Percentiles rank a stretch among this genome's conserved stretches.
Conservation (phyloP, 352 stramenopile species). For the Pythium guiyangense region DNA sequence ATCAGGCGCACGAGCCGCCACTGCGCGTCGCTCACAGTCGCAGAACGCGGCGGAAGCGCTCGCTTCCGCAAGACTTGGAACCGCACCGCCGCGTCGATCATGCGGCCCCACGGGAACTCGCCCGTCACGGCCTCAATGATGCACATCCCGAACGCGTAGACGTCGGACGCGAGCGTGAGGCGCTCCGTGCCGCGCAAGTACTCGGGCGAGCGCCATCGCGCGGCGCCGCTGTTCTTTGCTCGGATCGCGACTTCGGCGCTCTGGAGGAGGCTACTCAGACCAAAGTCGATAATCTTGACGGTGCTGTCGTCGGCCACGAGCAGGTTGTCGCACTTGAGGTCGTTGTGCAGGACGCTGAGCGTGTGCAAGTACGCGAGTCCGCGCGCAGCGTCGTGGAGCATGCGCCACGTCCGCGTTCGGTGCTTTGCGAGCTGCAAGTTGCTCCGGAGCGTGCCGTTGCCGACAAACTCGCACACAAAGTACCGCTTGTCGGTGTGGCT, state of each 20-base stretch:
- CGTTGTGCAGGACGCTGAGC: conserved; percentile 6
- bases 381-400: conserved; percentile 7
- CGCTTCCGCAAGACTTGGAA: neutral
- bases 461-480: conserved; percentile 7
- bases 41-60: neutral
- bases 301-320: conserved; percentile 1
- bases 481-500: conserved; percentile 2
- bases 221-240: neutral
- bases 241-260: neutral
- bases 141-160: conserved; percentile 19
- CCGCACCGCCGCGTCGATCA: neutral
- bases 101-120: conserved; percentile 3
- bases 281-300: conserved; percentile 14
- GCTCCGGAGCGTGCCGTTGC: neutral
- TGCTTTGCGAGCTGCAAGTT: neutral
- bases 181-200: neutral
- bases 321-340: conserved; percentile 13
- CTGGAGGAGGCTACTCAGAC: conserved; percentile 8
- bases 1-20: conserved; percentile 6
- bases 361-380: conserved; percentile 9
- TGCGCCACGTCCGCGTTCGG: conserved; percentile 6
- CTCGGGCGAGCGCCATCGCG: conserved; percentile 2
- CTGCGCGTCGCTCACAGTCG: conserved; percentile 1
- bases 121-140: conserved; percentile 9
- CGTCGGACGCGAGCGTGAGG: conserved; percentile 8